These are phyloP conservation scores for Ulmus americana DNA, from an alignment of 331 rosid species.

Conservation along the genomic window DNA sequence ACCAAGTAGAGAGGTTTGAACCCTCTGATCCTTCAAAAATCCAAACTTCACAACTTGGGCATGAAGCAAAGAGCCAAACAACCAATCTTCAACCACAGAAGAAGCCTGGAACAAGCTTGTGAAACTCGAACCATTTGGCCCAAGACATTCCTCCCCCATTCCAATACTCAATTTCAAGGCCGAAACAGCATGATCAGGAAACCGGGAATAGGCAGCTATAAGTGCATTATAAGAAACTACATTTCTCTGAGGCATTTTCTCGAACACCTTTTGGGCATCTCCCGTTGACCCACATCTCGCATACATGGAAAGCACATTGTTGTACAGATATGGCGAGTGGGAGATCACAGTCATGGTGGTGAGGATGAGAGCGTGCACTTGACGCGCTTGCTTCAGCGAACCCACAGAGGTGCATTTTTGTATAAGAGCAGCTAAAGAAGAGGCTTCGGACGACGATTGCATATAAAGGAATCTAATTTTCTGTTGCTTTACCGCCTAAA, in stretches of 20 bases:
- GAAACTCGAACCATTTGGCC: constrained; percentile 59
- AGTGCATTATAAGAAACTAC: constrained; percentile 70
- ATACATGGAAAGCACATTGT: constrained; percentile 69
- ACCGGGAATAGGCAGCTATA: constrained; percentile 56
- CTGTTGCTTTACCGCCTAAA: too few species aligned
- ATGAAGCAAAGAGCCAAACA: constrained; percentile 54
- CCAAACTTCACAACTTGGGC: constrained; percentile 60
- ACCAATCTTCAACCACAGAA: constrained; percentile 43
- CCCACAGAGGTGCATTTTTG: constrained; percentile 51
- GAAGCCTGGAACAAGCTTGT: constrained; percentile 65
- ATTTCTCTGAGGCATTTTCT: constrained; percentile 67
- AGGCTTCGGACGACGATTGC: constrained; percentile 23
- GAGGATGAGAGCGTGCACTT: constrained; percentile 57
- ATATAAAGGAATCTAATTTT: constrained; percentile 15
- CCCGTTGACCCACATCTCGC: constrained; percentile 43
- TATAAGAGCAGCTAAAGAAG: constrained; percentile 29
- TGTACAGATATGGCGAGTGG: constrained; percentile 42
- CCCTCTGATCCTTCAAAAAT: constrained; percentile 46
- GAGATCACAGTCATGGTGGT: constrained; percentile 28
- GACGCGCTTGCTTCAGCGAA: constrained; percentile 59
- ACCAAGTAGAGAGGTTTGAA: constrained; percentile 67
- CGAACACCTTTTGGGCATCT: constrained; percentile 58
- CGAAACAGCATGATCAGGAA: constrained; percentile 28
- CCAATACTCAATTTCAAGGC: constrained; percentile 35
- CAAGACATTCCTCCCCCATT: constrained; percentile 37